A percentile compares a stretch with the other conserved stretches of the same genome.
Conservation (phyloP, 495 filamentous ascomycete genomes). For the Aspergillus egyptiacus region DNA sequence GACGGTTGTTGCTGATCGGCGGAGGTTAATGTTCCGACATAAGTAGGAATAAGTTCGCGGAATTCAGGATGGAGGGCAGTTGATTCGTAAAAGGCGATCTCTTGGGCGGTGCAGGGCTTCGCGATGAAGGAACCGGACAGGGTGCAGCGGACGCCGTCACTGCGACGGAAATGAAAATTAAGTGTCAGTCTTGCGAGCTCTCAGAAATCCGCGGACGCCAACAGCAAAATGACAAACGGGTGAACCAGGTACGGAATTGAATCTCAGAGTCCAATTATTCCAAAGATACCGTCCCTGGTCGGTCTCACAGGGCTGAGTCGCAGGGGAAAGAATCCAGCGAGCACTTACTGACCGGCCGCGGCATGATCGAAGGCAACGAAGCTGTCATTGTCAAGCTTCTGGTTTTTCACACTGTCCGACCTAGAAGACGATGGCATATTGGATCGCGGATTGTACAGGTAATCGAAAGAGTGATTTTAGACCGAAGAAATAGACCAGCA, state of each 20-base stretch:
- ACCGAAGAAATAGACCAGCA: not conserved
- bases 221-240: not conserved
- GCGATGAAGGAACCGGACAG: conserved; percentile 79
- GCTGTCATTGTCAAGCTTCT: conserved; percentile 43
- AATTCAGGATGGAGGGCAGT: conserved; percentile 63
- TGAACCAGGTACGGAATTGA: not conserved
- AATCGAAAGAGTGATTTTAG: not conserved
- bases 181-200: conserved; percentile 5
- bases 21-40: conserved; percentile 66
- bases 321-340: not conserved
- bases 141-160: conserved; percentile 88
- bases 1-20: conserved; percentile 49
- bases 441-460: conserved; percentile 5
- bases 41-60: conserved; percentile 74
- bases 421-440: conserved; percentile 35
- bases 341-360: conserved; percentile 89
- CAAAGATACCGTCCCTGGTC: not conserved
- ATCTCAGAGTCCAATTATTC: not conserved
- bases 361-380: conserved; percentile 71
- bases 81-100: conserved; percentile 90
- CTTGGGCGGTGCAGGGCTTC: conserved; percentile 84
- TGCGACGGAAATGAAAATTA: conserved; percentile 29
- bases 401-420: conserved; percentile 32
- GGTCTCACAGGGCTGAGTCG: conserved; percentile 9
- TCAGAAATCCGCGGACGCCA: not conserved